A percentile compares a stretch with the other conserved stretches of the same genome.
Evolutionary conservation across 345 rosid genomes (phyloP).

Genomic region (Murraya paniculata): DNA sequence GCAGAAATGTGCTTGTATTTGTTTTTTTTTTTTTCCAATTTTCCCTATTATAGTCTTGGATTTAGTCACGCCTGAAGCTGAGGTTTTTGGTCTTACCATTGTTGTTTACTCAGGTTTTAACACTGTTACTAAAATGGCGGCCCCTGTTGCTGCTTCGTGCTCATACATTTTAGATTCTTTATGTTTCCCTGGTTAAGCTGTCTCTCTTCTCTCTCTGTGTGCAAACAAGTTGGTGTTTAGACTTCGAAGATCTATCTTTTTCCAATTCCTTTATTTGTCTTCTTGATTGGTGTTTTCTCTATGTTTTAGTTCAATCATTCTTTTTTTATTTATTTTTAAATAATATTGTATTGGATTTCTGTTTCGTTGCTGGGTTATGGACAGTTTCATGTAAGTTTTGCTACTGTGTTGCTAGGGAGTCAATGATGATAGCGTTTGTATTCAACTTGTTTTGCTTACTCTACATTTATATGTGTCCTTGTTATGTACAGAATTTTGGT

Average conservation of each 20-base stretch:
- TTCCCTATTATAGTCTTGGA: not conserved
- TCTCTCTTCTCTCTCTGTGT: not conserved
- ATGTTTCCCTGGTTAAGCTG: not conserved
- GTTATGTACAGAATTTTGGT: slow-evolving; percentile 50
- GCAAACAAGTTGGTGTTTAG: not conserved
- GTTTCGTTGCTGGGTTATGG: not conserved
- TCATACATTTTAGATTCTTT: not conserved
- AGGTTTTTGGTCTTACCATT: not conserved
- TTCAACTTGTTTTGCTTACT: not conserved
- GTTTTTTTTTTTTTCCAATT: too few species aligned
- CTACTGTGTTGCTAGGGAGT: not conserved
- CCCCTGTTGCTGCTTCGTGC: not conserved
- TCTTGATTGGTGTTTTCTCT: not conserved
- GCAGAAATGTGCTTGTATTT: not conserved
- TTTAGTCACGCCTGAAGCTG: not conserved
- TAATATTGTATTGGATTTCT: not conserved
- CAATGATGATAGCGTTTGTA: not conserved
- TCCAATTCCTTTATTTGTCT: not conserved
- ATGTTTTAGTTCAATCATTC: too few species aligned
- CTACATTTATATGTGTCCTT: slow-evolving; percentile 3
- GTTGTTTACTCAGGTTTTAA: not conserved
- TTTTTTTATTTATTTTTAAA: not conserved
- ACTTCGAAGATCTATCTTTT: not conserved
- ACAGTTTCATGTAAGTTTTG: not conserved
- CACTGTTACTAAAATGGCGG: not conserved